Evolutionary conservation across 352 stramenopile species (phyloP), one percentile per base, ranked within the genome.

Genomic region (Peronospora destructor): DNA sequence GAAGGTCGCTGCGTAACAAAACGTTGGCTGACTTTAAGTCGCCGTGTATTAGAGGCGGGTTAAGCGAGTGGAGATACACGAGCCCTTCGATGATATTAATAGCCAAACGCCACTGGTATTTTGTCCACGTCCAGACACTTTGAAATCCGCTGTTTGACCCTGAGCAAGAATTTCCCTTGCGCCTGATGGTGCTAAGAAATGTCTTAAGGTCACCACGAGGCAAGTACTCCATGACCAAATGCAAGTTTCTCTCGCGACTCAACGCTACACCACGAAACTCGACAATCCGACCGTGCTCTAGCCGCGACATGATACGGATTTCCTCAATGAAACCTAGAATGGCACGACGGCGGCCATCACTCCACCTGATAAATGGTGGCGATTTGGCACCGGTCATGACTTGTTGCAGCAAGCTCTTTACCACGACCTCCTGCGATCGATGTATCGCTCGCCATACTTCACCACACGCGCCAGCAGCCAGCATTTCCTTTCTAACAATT

Each of bases 181-280:
- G 58, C 34, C 67, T 71, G 16, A 68, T 45, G 13, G 47, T 17
- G 35, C 45, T 50, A 16, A 84, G 57, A 41, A 63, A 72, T 11
- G 58, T 62, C 21, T 66, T 64, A 33, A 85, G 43, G 39, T 85
- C 73, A 13, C 73, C 73, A 17, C 62, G 61, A n/a, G 55, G 53
- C 59, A 85, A 72, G 40, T 83, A 81, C 44, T 85, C 73, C 45
- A 77, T 67, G 13, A 81, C 40, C 40, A 70, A 51, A 11, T 71
- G 53, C 5, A 85, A 43, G 37, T 77, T 64, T 16, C 42, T 62
- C 39, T 71, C 56, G 37, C 49, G 56, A 2, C 66, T 79, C 58
- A 73, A 66, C 7, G 73, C 66, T 26, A 81, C 62, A 26, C 73
- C 71, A 28, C 71, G 43, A 41, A 80, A 85, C 13, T 63, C 47